Evolutionary conservation across 2,329 filamentous ascomycete genomes (phyloP).

Genomic region (Cladophialophora immunda): DNA sequence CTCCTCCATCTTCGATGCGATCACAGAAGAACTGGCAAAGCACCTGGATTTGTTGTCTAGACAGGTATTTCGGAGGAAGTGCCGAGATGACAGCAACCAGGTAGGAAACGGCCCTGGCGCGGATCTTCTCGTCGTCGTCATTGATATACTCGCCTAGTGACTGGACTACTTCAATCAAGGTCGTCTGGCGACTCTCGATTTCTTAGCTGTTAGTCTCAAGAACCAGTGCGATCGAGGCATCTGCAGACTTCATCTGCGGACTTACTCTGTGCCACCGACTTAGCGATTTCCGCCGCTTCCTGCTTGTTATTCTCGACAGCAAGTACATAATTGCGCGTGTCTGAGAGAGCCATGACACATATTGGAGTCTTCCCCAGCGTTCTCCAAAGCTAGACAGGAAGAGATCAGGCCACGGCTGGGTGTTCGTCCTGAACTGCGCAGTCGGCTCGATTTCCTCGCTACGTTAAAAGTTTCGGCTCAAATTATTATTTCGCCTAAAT

Average conservation of each 20-base stretch:
- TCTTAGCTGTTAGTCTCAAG: constrained; percentile 50
- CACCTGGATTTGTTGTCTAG: constrained; percentile 69
- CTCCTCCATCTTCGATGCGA: constrained; percentile 69
- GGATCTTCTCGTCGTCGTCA: constrained; percentile 67
- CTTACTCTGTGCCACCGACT: constrained; percentile 54
- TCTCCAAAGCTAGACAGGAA: not conserved
- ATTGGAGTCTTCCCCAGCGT: constrained; percentile 5
- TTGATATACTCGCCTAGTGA: constrained; percentile 73
- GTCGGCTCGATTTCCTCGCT: not conserved
- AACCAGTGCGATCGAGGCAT: constrained; percentile 4
- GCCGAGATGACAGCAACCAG: constrained; percentile 55
- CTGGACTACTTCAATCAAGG: constrained; percentile 69
- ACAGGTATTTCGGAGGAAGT: constrained; percentile 63
- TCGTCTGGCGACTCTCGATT: constrained; percentile 67
- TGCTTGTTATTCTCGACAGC: constrained; percentile 56
- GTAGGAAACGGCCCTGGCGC: constrained; percentile 65
- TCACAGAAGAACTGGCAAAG: constrained; percentile 71
- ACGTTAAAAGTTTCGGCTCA: constrained; percentile 2
- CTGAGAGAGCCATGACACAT: constrained; percentile 50
- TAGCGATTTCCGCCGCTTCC: constrained; percentile 56
- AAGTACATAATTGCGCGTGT: constrained; percentile 59
- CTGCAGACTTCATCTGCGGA: constrained; percentile 47
- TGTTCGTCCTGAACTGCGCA: not conserved
- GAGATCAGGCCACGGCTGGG: not conserved
- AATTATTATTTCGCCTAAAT: not conserved